Percentiles rank a stretch among this genome's conserved stretches.
Evolutionary conservation across 2,329 filamentous ascomycete species (phyloP).

Genomic region (Colletotrichum orbiculare): DNA sequence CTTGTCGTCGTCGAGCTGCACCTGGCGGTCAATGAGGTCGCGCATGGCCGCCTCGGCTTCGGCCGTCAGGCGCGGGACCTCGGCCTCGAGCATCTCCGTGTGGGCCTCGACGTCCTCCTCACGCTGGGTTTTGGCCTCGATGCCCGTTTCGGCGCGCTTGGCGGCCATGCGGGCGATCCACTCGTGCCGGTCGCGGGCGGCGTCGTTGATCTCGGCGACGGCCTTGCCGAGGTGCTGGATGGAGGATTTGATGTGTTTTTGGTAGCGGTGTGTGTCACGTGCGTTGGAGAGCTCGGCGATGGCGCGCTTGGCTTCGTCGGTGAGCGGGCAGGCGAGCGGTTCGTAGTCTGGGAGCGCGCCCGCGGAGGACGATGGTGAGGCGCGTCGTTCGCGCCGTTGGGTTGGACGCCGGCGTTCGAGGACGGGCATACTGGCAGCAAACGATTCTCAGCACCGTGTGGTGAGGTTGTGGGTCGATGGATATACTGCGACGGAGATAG

Average conservation of each 20-base stretch:
- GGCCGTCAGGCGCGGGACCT: slow-evolving; percentile 55
- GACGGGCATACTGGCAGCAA: slow-evolving; percentile 16
- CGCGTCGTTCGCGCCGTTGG: slow-evolving; percentile 30
- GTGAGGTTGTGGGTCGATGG: background rate
- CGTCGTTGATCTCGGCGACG: slow-evolving; percentile 63
- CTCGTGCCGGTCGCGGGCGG: slow-evolving; percentile 49
- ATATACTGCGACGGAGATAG: too few relatives aligned
- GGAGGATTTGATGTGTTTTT: slow-evolving; percentile 58
- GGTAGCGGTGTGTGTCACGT: slow-evolving; percentile 55
- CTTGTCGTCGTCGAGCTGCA: slow-evolving; percentile 61
- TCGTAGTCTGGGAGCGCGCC: slow-evolving; percentile 61
- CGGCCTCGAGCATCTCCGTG: slow-evolving; percentile 49
- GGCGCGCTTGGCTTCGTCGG: slow-evolving; percentile 49
- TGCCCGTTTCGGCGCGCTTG: slow-evolving; percentile 51
- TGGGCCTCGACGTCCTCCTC: slow-evolving; percentile 53
- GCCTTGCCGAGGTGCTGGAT: slow-evolving; percentile 55
- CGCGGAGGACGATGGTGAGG: slow-evolving; percentile 11
- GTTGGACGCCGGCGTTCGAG: slow-evolving; percentile 26
- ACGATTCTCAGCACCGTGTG: background rate
- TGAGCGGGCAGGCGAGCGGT: slow-evolving; percentile 58
- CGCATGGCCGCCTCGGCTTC: slow-evolving; percentile 60
- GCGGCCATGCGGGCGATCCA: slow-evolving; percentile 46
- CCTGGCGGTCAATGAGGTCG: slow-evolving; percentile 60
- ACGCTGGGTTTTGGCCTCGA: slow-evolving; percentile 46
- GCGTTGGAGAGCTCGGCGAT: slow-evolving; percentile 57